Percentiles rank a stretch among this genome's conserved stretches.
Evolutionary conservation across 2,329 filamentous ascomycete genomes (phyloP).

Genomic region (Hyphodiscus sp.): DNA sequence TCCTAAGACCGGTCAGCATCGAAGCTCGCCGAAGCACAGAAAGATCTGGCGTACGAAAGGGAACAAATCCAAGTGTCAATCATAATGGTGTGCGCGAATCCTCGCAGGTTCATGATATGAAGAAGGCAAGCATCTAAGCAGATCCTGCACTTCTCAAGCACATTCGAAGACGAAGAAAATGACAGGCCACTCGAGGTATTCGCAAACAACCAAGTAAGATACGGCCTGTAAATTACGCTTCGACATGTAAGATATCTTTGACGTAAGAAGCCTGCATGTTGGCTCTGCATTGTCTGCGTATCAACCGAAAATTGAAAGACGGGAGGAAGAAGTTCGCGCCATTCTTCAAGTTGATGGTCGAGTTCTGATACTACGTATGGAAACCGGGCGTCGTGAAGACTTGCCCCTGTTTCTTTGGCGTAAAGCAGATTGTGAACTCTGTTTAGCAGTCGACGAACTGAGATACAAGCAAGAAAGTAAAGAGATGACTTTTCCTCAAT

Average conservation of each 20-base stretch:
- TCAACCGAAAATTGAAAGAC: constrained; percentile 37
- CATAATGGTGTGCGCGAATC: constrained; percentile 43
- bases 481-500: constrained; percentile 39
- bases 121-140: constrained; percentile 43
- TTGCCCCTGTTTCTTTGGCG: constrained; percentile 38
- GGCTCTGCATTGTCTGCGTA: constrained; percentile 28
- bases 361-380: constrained; percentile 42
- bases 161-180: constrained; percentile 19
- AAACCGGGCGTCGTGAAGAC: constrained; percentile 39
- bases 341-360: constrained; percentile 43
- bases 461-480: constrained; percentile 48
- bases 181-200: constrained; percentile 8
- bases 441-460: constrained; percentile 42
- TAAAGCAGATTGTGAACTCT: constrained; percentile 44
- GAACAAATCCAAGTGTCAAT: constrained; percentile 51
- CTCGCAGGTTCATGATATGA: constrained; percentile 42
- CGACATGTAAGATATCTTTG: constrained; percentile 46
- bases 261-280: constrained; percentile 42
- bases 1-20: constrained; percentile 27
- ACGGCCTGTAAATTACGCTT: constrained; percentile 47
- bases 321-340: constrained; percentile 40
- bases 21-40: background rate
- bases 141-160: constrained; percentile 35
- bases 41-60: constrained; percentile 36
- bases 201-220: constrained; percentile 39